Conservation (phyloP, 768 basidiomycete genomes). For the Termitomyces sp. region DNA sequence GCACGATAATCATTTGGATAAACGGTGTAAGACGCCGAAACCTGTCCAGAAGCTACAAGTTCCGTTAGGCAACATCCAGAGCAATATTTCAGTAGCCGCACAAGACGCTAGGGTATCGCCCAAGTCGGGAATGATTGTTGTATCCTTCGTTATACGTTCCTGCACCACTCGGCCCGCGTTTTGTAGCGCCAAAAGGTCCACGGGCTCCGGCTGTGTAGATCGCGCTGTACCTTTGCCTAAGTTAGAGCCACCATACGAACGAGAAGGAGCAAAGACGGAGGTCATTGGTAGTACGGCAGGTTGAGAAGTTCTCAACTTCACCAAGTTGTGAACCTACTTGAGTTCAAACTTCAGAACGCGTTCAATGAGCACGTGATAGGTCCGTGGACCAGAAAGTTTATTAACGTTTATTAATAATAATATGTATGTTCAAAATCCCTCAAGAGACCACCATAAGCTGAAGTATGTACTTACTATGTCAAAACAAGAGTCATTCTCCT, state of each 20-base stretch:
- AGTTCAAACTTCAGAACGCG: conserved; percentile 2
- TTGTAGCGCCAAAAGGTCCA: conserved; percentile 64
- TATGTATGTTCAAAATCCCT: no score
- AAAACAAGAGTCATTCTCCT: no score
- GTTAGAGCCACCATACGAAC: conserved; percentile 13
- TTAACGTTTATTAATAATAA: no score
- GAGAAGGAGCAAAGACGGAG: conserved; percentile 21
- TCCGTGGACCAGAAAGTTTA: no score
- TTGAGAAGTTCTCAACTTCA: background rate
- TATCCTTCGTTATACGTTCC: conserved; percentile 71
- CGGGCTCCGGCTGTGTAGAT: conserved; percentile 31
- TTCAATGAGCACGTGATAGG: conserved; percentile 3
- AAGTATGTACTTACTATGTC: no score
- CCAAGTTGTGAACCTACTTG: background rate
- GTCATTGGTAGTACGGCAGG: conserved; percentile 13
- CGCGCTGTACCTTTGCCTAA: background rate
- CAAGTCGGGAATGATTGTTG: conserved; percentile 71
- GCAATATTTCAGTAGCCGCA: conserved; percentile 32
- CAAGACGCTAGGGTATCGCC: conserved; percentile 65
- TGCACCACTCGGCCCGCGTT: conserved; percentile 66
- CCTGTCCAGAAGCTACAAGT: conserved; percentile 56
- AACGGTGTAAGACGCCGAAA: conserved; percentile 76
- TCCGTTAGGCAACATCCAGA: background rate
- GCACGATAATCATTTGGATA: conserved; percentile 77
- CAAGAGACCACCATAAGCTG: no score